phyloP scores from a whole-genome alignment of 192 early-diverging fungal genomes.

The Funneliformis mosseae region DNA sequence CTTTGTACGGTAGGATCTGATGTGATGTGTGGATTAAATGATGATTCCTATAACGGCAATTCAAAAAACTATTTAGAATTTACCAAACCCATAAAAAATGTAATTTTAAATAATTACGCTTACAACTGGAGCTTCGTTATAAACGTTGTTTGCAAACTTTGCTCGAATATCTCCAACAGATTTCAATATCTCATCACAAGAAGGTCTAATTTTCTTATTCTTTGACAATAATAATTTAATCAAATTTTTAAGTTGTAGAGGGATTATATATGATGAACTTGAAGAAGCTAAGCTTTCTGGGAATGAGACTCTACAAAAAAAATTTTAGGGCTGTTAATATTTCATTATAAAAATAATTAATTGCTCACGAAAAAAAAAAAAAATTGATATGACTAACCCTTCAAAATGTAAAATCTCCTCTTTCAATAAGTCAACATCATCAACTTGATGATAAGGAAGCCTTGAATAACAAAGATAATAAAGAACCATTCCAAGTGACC shows the following conservation, averaged over 20 bases:
- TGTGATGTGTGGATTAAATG: neutral
- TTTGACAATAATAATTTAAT: slow-evolving; percentile 56
- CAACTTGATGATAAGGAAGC: slow-evolving; percentile 81
- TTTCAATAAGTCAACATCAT: slow-evolving; percentile 86
- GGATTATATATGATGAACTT: slow-evolving; percentile 45
- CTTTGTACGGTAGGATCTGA: neutral
- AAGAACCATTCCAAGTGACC: slow-evolving; percentile 92
- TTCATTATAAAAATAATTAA: neutral
- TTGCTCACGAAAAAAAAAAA: neutral
- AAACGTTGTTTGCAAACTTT: neutral
- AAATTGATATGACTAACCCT: slow-evolving; percentile 37
- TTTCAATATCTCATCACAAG: slow-evolving; percentile 61
- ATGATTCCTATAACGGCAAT: neutral
- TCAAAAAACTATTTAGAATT: neutral
- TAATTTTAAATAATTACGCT: neutral
- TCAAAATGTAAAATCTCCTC: slow-evolving; percentile 76
- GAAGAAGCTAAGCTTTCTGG: slow-evolving; percentile 28
- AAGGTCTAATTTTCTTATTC: slow-evolving; percentile 60
- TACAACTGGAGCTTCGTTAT: neutral
- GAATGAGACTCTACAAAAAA: slow-evolving; percentile 4
- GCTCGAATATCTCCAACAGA: slow-evolving; percentile 31
- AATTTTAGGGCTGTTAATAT: no score
- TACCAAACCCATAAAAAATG: neutral
- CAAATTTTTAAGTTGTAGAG: slow-evolving; percentile 58
- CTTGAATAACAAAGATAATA: slow-evolving; percentile 88